Conservation (phyloP, 192 early-diverging fungal species). For the Coemansia sp. region DNA sequence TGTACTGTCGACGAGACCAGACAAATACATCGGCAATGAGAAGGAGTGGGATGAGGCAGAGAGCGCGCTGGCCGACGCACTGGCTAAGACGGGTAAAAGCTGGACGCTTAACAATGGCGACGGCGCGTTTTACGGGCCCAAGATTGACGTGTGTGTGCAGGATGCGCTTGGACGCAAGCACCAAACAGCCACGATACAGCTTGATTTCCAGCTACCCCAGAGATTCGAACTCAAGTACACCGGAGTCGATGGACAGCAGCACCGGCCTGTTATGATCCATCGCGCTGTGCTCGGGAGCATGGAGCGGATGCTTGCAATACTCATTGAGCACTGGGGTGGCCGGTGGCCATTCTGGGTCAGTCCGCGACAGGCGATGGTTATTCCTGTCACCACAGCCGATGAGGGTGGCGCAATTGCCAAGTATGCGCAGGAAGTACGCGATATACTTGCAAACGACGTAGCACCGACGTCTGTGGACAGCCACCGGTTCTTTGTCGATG, state of each 20-base stretch:
- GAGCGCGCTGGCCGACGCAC: slow-evolving; percentile 65
- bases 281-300: slow-evolving; percentile 87
- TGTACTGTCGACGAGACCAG: slow-evolving; percentile 79
- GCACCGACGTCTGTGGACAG: slow-evolving; percentile 51
- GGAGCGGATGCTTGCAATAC: slow-evolving; percentile 94
- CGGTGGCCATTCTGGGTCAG: slow-evolving; percentile 95
- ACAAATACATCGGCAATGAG: slow-evolving; percentile 69
- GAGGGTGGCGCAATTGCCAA: slow-evolving; percentile 55
- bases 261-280: slow-evolving; percentile 92
- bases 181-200: slow-evolving; percentile 93
- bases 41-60: slow-evolving; percentile 85
- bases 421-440: slow-evolving; percentile 66
- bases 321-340: slow-evolving; percentile 90
- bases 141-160: slow-evolving; percentile 86
- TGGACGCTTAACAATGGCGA: slow-evolving; percentile 84
- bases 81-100: slow-evolving; percentile 59
- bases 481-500: slow-evolving; percentile 78
- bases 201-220: slow-evolving; percentile 93
- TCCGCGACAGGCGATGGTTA: slow-evolving; percentile 85
- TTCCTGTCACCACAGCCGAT: slow-evolving; percentile 61
- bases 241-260: slow-evolving; percentile 62
- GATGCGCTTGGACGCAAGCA: slow-evolving; percentile 82
- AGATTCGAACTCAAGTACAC: slow-evolving; percentile 80
- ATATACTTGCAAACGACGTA: slow-evolving; percentile 36
- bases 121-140: slow-evolving; percentile 97